A percentile compares a stretch with the other conserved stretches of the same genome.
Conservation (phyloP, 495 filamentous ascomycete species). For the Penicillium psychrofluorescens region DNA sequence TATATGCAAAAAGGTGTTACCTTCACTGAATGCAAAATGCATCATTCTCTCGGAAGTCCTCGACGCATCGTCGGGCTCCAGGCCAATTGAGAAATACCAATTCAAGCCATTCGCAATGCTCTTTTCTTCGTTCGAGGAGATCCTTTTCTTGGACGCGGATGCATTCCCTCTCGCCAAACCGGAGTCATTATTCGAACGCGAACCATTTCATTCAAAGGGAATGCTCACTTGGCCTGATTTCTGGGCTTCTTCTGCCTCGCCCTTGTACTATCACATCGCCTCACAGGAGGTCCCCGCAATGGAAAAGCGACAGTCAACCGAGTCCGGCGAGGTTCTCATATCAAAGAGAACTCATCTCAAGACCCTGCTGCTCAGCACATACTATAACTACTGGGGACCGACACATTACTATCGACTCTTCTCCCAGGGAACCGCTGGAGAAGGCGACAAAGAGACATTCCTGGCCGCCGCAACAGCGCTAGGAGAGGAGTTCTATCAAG, state of each 20-base stretch:
- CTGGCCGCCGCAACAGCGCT: constrained; percentile 36
- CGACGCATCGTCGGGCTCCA: constrained; percentile 2
- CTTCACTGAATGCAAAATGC: constrained; percentile 38
- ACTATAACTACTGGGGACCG: constrained; percentile 50
- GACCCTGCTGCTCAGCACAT: constrained; percentile 41
- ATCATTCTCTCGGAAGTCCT: constrained; percentile 28
- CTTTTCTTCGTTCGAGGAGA: constrained; percentile 41
- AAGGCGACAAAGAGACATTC: constrained; percentile 54
- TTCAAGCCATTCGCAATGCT: constrained; percentile 44
- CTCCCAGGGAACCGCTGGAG: constrained; percentile 40
- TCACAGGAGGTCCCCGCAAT: constrained; percentile 15
- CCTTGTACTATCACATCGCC: constrained; percentile 42
- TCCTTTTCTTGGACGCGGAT: constrained; percentile 48
- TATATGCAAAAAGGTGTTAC: constrained; percentile 40
- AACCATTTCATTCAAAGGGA: constrained; percentile 35
- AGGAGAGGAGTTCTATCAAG: constrained; percentile 31
- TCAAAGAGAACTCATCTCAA: constrained; percentile 33
- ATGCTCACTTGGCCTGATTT: constrained; percentile 53
- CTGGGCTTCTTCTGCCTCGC: constrained; percentile 40
- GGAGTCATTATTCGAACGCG: constrained; percentile 27
- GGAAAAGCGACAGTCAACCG: constrained; percentile 24
- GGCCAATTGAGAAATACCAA: constrained; percentile 32
- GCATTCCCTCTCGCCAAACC: constrained; percentile 35
- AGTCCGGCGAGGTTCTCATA: constrained; percentile 44
- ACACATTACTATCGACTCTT: constrained; percentile 43